Evolutionary conservation across 2,329 filamentous ascomycete species (phyloP).

Genomic region (Geosmithia flava): DNA sequence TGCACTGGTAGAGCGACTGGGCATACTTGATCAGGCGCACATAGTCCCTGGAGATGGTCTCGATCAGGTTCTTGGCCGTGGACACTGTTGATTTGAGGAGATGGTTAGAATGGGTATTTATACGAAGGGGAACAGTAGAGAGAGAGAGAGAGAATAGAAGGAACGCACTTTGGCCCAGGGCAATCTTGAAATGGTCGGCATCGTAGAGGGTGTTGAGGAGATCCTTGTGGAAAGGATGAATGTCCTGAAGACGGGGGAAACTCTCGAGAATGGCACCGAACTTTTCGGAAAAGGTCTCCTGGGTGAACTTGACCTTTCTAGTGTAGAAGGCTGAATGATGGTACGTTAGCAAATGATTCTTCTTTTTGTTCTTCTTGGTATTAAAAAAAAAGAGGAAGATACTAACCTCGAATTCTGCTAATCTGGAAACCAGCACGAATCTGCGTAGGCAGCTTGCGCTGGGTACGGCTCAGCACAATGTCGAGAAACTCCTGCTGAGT

Average conservation of each 20-base stretch:
- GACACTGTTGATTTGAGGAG: constrained; percentile 35
- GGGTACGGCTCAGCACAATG: constrained; percentile 88
- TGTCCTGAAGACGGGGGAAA: constrained; percentile 85
- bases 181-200: constrained; percentile 95
- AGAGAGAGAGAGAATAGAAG: neutral
- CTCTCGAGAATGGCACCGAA: constrained; percentile 81
- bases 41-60: constrained; percentile 93
- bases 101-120: too few relatives aligned
- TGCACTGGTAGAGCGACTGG: constrained; percentile 95
- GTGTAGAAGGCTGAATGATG: constrained; percentile 67
- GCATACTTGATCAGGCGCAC: constrained; percentile 88
- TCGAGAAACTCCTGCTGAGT: constrained; percentile 94
- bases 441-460: constrained; percentile 86
- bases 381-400: neutral
- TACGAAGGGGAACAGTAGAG: too few relatives aligned
- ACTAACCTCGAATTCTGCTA: constrained; percentile 63
- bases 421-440: constrained; percentile 94
- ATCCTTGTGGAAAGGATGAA: constrained; percentile 80
- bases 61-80: constrained; percentile 90
- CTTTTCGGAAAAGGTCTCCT: constrained; percentile 94
- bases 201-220: constrained; percentile 95
- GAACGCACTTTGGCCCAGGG: constrained; percentile 58
- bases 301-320: constrained; percentile 94
- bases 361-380: too few relatives aligned
- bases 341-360: neutral